Evolutionary conservation across 768 basidiomycete genomes (phyloP), one percentile per base, ranked within the genome.

Genomic region (Leccinum sublutescens): DNA sequence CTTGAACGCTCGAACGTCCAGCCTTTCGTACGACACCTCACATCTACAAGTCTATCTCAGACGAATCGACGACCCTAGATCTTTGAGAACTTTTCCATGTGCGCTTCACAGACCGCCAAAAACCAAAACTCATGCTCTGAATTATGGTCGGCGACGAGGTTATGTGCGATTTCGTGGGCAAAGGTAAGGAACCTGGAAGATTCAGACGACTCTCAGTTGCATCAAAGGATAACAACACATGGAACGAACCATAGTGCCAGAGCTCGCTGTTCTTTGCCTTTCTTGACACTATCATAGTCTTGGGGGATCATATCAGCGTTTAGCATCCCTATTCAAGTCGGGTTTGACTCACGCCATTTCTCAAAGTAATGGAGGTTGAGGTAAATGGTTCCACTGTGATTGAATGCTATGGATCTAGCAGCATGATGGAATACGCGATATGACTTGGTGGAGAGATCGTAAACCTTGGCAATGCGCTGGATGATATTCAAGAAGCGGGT

Each of bases 401-500:
- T 47, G 45, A 47, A 47, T 23, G 45, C 45, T 47, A 47, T 47
- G 21, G 19, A 47, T 6, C 2, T 21, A 3, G 45, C 12, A 14
- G 45, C 45, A 14, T 47, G 19, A 23, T 47, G 12, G 45, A 47
- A 47, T 12, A 47, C 23, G 19, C 21, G 12, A 11, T 14, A 47
- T 14, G 45, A 47, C 6, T 14, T 23, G 19, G 84, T 70, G 1
- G 90, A 85, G 34, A 97, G 80, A 61, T 80, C 78, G 71, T 91
- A 97, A 5, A 94, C 76, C 17, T 77, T 66, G 2, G 83, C 79
- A 23, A 97, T 76, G 0, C 84, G 83, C 1, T 73, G 74, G 57
- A 94, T 77, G 25, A 95, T 76, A 50, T 82, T 76, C 15, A 89
- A 80, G 69, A 96, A 94, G 31, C 89, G 82, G 21, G 81, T 79